Evolutionary conservation across 805 yeast species (phyloP).

Genomic region (Hanseniaspora nectarophila): DNA sequence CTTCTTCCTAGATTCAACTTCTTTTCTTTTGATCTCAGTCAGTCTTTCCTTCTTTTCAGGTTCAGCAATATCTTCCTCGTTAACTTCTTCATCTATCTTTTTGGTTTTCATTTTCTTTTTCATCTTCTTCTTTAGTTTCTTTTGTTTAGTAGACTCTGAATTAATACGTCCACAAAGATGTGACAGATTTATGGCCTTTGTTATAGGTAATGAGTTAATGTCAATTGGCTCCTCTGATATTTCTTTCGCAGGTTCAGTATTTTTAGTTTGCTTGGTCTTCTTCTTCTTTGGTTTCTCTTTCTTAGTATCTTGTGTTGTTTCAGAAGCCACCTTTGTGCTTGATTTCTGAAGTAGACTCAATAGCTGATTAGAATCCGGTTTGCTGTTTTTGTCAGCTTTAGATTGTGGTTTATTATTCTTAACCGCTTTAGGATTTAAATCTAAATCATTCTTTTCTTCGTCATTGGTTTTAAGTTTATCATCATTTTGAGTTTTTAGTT

Average conservation of each 20-base stretch:
- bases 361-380: neutral
- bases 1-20: conserved; percentile 1
- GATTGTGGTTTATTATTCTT: neutral
- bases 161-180: conserved; percentile 9
- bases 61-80: neutral
- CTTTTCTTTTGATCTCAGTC: neutral
- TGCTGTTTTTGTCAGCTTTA: neutral
- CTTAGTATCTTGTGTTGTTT: neutral
- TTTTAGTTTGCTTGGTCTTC: neutral
- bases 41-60: conserved; percentile 3
- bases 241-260: neutral
- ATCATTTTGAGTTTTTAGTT: neutral
- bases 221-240: neutral
- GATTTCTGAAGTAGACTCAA: neutral
- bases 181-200: conserved; percentile 12
- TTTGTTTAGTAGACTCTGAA: conserved; percentile 1
- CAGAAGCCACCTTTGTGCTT: neutral
- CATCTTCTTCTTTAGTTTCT: conserved; percentile 10
- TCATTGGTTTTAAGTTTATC: neutral
- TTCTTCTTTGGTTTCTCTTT: neutral
- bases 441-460: neutral
- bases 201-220: conserved; percentile 12
- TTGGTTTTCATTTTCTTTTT: conserved; percentile 4
- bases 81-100: neutral
- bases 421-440: neutral